Evolutionary conservation across 2,329 filamentous ascomycete genomes (phyloP).

Genomic region (Chaetomium sp.): DNA sequence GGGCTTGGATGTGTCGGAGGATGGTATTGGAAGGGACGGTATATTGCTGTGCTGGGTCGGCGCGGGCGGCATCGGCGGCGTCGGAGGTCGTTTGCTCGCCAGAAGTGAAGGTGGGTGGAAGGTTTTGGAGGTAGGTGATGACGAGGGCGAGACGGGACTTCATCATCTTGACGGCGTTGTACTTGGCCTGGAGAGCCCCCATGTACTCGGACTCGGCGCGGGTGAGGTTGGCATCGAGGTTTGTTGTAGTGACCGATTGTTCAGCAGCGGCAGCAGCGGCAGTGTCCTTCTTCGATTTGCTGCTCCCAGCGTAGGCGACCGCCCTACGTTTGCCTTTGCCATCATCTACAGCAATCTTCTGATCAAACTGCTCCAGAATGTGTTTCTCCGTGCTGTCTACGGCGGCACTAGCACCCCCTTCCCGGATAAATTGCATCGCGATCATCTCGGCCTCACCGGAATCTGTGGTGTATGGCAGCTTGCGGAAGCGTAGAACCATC

Average conservation of each 20-base stretch:
- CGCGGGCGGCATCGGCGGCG: slow-evolving; percentile 25
- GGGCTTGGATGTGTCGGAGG: slow-evolving; percentile 80
- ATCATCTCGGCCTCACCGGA: slow-evolving; percentile 98
- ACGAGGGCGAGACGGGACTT: slow-evolving; percentile 69
- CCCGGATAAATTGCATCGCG: slow-evolving; percentile 85
- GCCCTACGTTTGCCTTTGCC: slow-evolving; percentile 44
- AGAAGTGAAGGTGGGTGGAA: slow-evolving; percentile 60
- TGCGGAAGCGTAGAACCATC: slow-evolving; percentile 63
- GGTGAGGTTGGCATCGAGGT: slow-evolving; percentile 43
- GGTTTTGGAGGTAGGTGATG: slow-evolving; percentile 66
- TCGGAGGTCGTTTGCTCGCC: slow-evolving; percentile 33
- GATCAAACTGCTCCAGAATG: slow-evolving; percentile 30
- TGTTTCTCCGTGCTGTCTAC: slow-evolving; percentile 39
- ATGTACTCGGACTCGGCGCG: slow-evolving; percentile 57
- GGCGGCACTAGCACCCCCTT: slow-evolving; percentile 74
- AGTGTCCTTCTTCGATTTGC: slow-evolving; percentile 24
- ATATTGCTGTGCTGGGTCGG: slow-evolving; percentile 28
- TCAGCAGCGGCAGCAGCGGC: background rate
- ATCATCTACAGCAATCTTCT: slow-evolving; percentile 40
- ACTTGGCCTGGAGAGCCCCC: slow-evolving; percentile 69
- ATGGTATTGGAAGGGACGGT: slow-evolving; percentile 59
- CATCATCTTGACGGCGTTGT: slow-evolving; percentile 91
- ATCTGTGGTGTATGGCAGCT: slow-evolving; percentile 81
- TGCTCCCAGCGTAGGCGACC: slow-evolving; percentile 21
- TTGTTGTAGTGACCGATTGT: slow-evolving; percentile 17